Percentiles rank a stretch among this genome's conserved stretches.
phyloP scores from a whole-genome alignment of 1,139 yeast species.

The Zygosaccharomyces sapae region DNA sequence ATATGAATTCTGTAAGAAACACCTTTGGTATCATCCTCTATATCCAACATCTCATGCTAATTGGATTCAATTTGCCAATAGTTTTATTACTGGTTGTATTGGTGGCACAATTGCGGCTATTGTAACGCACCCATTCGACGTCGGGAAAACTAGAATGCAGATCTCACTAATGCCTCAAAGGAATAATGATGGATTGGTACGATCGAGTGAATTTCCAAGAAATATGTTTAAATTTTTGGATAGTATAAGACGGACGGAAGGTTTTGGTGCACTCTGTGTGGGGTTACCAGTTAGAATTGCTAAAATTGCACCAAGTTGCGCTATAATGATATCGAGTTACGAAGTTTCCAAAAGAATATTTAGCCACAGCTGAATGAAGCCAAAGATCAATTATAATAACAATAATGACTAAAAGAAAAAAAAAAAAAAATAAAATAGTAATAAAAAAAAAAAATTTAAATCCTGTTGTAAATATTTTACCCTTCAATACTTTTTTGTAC shows the following conservation, averaged over 20 bases:
- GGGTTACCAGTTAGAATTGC: slow-evolving; percentile 83
- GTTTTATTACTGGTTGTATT: slow-evolving; percentile 78
- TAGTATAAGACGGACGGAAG: slow-evolving; percentile 66
- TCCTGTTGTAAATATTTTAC: background rate
- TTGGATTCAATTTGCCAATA: slow-evolving; percentile 58
- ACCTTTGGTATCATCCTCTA: slow-evolving; percentile 17
- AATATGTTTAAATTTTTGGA: slow-evolving; percentile 65
- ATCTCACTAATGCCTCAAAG: slow-evolving; percentile 39
- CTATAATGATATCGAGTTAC: slow-evolving; percentile 95
- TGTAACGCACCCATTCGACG: slow-evolving; percentile 91
- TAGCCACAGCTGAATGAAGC: slow-evolving; percentile 9
- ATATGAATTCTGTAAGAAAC: slow-evolving; percentile 51
- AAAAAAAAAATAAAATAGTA: background rate
- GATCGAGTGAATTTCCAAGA: slow-evolving; percentile 23
- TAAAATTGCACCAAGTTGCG: slow-evolving; percentile 96
- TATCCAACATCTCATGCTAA: slow-evolving; percentile 35
- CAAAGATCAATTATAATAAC: slow-evolving; percentile 2
- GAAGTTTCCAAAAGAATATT: slow-evolving; percentile 79
- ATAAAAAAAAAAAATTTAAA: background rate
- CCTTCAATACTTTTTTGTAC: background rate
- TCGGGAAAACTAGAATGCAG: slow-evolving; percentile 91
- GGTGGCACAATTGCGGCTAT: slow-evolving; percentile 86
- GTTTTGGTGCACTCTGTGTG: slow-evolving; percentile 69
- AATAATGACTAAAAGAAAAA: background rate
- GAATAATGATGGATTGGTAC: slow-evolving; percentile 6